Evolutionary conservation across 108 stramenopile genomes (phyloP), one percentile per base, ranked within the genome.

Genomic region (Schizochytrium sp.): DNA sequence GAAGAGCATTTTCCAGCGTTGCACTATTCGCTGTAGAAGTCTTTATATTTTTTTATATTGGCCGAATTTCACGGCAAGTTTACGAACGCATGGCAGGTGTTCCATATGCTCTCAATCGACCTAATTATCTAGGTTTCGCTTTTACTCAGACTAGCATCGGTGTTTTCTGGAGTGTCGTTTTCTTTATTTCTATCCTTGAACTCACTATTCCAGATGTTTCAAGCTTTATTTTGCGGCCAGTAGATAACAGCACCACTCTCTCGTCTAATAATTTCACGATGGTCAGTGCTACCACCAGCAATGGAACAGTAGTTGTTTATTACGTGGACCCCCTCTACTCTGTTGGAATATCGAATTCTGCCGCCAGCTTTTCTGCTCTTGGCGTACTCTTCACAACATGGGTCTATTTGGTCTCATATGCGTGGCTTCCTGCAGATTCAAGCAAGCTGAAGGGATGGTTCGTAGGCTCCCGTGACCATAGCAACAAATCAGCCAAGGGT

Each of bases 361-460:
- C 50, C 45, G 47, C 47, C 53, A 55, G 50, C 5, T 83, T 83
- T 28, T 55, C 53, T 12, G n/a, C 17, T 5, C 76, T 83, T 0
- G 53, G 50, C 8, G 8, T 83, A 10, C 40, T 17, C 76, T 5
- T 83, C 28, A 19, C 76, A 10, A 40, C n/a, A 0, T 49, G 47
- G 76, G 53, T 55, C 47, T 13, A 55, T 53, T 55, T 83, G 5
- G 40, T 83, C 12, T 10, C 76, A 40, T 83, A 83, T 28, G 76
- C 76, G 8, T 83, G 47, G 47, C 76, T 83, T 0, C 76, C 76
- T 28, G 76, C 76, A 28, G 76, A 83, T 53, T 83, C 76, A 38
- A 83, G 45, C 10, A n/a, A 53, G 53, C 45, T 83, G 50, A 10
- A 17, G 76, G 76, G 76, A 10, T 83, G 76, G 76, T 83, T 83